Percentiles rank a stretch among this genome's conserved stretches.
Evolutionary conservation across 1,284 basidiomycete species (phyloP).

Genomic region (Apiotrichum montevideense): DNA sequence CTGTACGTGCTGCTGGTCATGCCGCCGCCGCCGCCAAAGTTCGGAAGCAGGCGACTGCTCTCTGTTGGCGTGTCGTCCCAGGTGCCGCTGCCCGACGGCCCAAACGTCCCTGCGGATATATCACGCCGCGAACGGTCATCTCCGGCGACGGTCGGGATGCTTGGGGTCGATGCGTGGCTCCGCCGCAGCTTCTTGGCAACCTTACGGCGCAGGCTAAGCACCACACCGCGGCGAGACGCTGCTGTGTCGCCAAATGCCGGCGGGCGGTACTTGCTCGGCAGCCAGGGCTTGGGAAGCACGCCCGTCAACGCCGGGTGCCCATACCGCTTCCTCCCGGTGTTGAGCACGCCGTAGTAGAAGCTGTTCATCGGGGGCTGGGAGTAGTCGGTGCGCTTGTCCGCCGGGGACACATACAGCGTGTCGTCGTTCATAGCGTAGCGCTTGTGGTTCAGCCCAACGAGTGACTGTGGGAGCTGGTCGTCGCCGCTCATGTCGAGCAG

Average conservation of each 20-base stretch:
- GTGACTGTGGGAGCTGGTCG: constrained; percentile 72
- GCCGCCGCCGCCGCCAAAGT: neutral
- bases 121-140: neutral
- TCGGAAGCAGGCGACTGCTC: neutral
- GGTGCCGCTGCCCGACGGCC: constrained; percentile 14
- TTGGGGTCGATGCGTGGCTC: constrained; percentile 16
- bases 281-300: constrained; percentile 80
- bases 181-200: constrained; percentile 34
- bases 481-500: constrained; percentile 65
- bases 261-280: constrained; percentile 70
- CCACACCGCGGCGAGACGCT: constrained; percentile 38
- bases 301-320: constrained; percentile 86
- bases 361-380: constrained; percentile 92
- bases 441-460: constrained; percentile 75
- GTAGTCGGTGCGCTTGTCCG: constrained; percentile 84
- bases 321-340: constrained; percentile 64
- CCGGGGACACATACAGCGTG: constrained; percentile 85
- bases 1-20: neutral
- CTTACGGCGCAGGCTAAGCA: constrained; percentile 39
- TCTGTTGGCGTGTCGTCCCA: constrained; percentile 13
- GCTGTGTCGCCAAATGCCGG: constrained; percentile 46
- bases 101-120: neutral
- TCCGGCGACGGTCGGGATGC: neutral
- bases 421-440: constrained; percentile 89
- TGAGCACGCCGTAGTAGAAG: constrained; percentile 83